Base-by-base conservation (phyloP, 345 rosid genomes). In the Brassica incana region DNA sequence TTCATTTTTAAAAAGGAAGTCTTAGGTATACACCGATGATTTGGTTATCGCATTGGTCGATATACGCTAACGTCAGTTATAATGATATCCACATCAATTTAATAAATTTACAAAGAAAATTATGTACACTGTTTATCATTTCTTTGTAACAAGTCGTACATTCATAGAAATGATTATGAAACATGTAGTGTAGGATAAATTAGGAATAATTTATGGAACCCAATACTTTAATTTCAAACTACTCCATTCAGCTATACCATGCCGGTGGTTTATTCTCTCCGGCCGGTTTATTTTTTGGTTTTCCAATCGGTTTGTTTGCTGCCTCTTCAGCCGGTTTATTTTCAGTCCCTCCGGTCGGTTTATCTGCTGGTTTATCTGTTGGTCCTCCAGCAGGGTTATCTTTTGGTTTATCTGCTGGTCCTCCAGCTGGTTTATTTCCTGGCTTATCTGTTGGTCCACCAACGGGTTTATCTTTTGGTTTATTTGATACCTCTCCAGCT, bases 181-280 rank as follows among this genome's bases (percentile, higher is more conserved):
- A 73, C 43, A 67, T 45, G 33, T 45, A 20, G 6, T 59, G 52
- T 77, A 18, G 29, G 62, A 33, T 43, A 66, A 50, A 72, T 6
- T 40, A 38, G 45, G 36, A 38, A 27, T 72, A 12, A 35, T 72
- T 27, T 72, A 54, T 65, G 73, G 45, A 64, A 61, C 14, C 65
- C 45, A 63, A 45, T 48, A 23, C 23, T 63, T 6, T 62, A 50
- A 38, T 70, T 15, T 69, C 25, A 69, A 2, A 5, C 20, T 52
- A 50, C 8, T 52, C 20, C 59, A 50, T 50, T 15, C 16, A 40
- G 52, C 25, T 2, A 62, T 72, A 65, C 35, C 15, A 36, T 1
- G n/a, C 16, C 2, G 4, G 12, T 1, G 15, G 30, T 62, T 43
- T 52, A 0, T 71, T 58, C 3, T 12, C 32, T 56, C 18, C 65